Percentiles rank a stretch among this genome's conserved stretches.
phyloP scores from a whole-genome alignment of 371 early-diverging fungal genomes.

The Rhizomucor pusillus region DNA sequence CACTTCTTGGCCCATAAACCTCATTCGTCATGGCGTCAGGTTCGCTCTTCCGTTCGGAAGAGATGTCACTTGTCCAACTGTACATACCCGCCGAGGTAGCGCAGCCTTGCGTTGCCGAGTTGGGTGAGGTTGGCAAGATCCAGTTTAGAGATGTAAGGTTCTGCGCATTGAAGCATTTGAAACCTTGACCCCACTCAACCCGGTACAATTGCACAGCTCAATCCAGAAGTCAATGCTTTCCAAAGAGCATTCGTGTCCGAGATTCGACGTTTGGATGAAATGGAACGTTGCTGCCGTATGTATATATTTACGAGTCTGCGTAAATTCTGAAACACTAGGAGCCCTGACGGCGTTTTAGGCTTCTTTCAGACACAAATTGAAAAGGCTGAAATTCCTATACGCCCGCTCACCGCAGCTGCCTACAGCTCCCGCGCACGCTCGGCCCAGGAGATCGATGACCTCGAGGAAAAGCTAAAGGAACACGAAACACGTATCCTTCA shows the following conservation, averaged over 20 bases:
- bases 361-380: conserved; percentile 82
- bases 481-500: conserved; percentile 81
- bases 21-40: conserved; percentile 44
- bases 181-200: background rate
- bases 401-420: conserved; percentile 52
- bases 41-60: conserved; percentile 92
- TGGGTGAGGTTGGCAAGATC: conserved; percentile 93
- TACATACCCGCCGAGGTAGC: conserved; percentile 96
- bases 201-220: conserved; percentile 77
- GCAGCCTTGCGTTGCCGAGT: conserved; percentile 88
- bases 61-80: conserved; percentile 95
- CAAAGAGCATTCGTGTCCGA: conserved; percentile 95
- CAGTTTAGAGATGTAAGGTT: conserved; percentile 90
- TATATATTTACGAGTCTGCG: conserved; percentile 64
- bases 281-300: conserved; percentile 91
- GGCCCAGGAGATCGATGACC: conserved; percentile 92
- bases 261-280: conserved; percentile 89
- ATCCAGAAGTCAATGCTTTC: conserved; percentile 93
- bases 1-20: too few relatives aligned
- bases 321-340: conserved; percentile 51
- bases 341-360: conserved; percentile 39
- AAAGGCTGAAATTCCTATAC: conserved; percentile 73
- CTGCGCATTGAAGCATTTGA: background rate
- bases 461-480: conserved; percentile 80
- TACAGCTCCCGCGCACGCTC: conserved; percentile 70